Base-by-base conservation (phyloP, 345 rosid genomes). In the Linum usitatissimum region DNA sequence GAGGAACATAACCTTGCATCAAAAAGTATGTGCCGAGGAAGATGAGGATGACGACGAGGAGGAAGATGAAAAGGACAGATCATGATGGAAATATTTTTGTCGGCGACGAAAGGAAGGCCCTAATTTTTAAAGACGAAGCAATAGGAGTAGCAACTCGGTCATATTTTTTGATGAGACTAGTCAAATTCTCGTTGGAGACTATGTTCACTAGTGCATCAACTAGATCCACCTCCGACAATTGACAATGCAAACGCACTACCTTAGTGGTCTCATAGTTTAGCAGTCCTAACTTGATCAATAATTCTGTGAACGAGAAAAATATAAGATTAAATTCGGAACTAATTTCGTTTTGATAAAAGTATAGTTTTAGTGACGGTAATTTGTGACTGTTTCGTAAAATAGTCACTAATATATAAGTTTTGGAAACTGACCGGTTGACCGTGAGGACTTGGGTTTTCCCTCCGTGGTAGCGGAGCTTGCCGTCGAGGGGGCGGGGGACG, bases 401-500 rank as follows among this genome's bases (percentile, higher is more conserved):
- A n/a, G n/a, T n/a, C n/a, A n/a, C n/a, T n/a, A n/a, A n/a, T n/a
- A n/a, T n/a, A n/a, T n/a, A n/a, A n/a, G n/a, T n/a, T n/a, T 85
- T 87, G 23, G 93, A 73, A 42, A 85, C 60, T 75, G 88, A 83
- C 59, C 95, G 95, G 63, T 73, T 59, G 45, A 87, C 93, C 62
- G 96, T 79, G 66, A 92, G 85, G 77, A 92, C 88, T 60, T 95
- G 96, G 64, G 95, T 89, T 18, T 85, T 75, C 14, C 98, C 98
- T 18, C 96, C 98, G 14, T 73, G 66, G 63, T 89, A 92, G 72
- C 96, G 95, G 80, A 89, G 98, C 51, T 79, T 85, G n/a, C 91
- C 87, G 70, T 91, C 95, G 12, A 90, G 79, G 67, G 81, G 76
- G 66, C 96, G 98, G 40, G 98, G 96, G 54, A 79, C 59, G 66